Evolutionary conservation across 495 filamentous ascomycete species (phyloP), one percentile per base, ranked within the genome.

Genomic region (Jackrogersella multiformis): DNA sequence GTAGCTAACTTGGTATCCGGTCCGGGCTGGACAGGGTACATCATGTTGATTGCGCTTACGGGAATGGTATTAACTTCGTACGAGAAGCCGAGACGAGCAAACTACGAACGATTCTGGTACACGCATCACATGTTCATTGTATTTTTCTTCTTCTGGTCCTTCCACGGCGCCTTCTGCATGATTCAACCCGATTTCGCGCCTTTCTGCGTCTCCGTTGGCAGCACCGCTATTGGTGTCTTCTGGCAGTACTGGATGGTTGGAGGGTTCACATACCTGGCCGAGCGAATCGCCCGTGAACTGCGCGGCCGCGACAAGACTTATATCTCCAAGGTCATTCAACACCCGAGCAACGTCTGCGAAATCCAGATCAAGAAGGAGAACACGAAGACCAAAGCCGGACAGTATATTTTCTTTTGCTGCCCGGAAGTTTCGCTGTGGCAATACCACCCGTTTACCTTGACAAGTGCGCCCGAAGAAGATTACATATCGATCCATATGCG

Each of bases 321-420:
- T 73, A 90, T 93, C 65, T 91, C 88, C 38, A 92, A 92, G 75
- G 90, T 93, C 72, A 88, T 93, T 65, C 90, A 92, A 75, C 90
- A 93, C 77, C 90, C 90, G 5, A 90, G 89, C 78, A 90, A 91
- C 67, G 91, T 94, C 16, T 86, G 89, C 70, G 91, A 94, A 71
- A 91, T 94, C 53, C 91, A 93, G 75, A 91, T 94, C 76, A 92
- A 92, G 82, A 93, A 92, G 71, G 89, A 90, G 70, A 81, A 88
- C 75, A 90, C 89, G 28, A 89, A 87, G 78, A 88, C 89, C n/a
- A 84, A 84, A 58, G 90, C 90, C 51, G 91, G 91, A 34, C 91
- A 93, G 83, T 92, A 92, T 76, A 91, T 93, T 56, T 90, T 91
- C 79, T 82, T 93, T 49, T 92, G 89, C 81, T 93, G 91, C 73